Conservation (phyloP, 371 early-diverging fungal genomes). For the Actinomortierella ambigua region DNA sequence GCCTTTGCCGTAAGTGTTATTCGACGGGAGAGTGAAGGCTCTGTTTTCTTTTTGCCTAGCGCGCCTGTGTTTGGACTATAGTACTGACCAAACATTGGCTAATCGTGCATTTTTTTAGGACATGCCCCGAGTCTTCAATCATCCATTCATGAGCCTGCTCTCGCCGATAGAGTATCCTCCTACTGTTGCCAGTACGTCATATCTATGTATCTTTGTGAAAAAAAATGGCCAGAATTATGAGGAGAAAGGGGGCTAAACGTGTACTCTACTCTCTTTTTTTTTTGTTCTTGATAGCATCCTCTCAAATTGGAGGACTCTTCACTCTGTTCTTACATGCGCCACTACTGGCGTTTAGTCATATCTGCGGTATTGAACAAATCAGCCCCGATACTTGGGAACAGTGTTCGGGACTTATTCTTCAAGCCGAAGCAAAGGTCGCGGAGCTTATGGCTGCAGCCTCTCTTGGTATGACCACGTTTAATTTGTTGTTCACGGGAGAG, state of each 20-base stretch:
- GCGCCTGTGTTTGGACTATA: not conserved
- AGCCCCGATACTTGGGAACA: slow-evolving; percentile 65
- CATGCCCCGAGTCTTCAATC: slow-evolving; percentile 84
- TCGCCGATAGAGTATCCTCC: slow-evolving; percentile 89
- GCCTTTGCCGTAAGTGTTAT: slow-evolving; percentile 68
- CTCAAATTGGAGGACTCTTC: slow-evolving; percentile 88
- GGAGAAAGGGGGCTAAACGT: not conserved
- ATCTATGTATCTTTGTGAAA: not conserved
- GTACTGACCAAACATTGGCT: not conserved
- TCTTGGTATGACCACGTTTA: slow-evolving; percentile 49
- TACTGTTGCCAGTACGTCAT: slow-evolving; percentile 69
- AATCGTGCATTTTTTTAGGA: slow-evolving; percentile 18
- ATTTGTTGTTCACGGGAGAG: not conserved
- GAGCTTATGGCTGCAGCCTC: slow-evolving; percentile 53
- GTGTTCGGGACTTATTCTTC: slow-evolving; percentile 54
- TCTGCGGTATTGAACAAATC: slow-evolving; percentile 68
- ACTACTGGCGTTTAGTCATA: slow-evolving; percentile 70
- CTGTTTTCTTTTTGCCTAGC: not conserved
- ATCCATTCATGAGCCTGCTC: slow-evolving; percentile 85
- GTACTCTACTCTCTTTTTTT: not conserved
- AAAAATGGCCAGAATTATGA: too few relatives aligned
- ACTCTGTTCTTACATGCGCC: slow-evolving; percentile 92
- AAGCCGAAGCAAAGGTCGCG: slow-evolving; percentile 59
- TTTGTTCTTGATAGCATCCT: slow-evolving; percentile 55
- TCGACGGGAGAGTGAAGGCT: not conserved